Evolutionary conservation across 2,329 filamentous ascomycete genomes (phyloP).

Genomic region (Cordyceps farinosa): DNA sequence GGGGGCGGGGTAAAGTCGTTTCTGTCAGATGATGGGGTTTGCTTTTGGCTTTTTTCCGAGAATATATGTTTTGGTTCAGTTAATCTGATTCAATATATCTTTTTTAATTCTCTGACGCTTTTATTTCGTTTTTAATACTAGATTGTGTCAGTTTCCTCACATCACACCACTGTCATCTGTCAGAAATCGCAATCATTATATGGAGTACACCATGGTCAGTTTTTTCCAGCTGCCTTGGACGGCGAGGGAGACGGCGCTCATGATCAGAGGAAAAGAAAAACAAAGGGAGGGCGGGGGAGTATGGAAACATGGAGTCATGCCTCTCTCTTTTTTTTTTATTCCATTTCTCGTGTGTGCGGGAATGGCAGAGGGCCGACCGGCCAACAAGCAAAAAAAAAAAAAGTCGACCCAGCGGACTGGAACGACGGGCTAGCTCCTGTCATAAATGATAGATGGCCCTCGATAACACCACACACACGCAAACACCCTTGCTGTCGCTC

Average conservation of each 20-base stretch:
- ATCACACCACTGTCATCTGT: not conserved
- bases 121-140: too few relatives aligned
- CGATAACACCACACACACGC: not conserved
- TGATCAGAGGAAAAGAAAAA: not conserved
- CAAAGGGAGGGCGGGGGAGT: not conserved
- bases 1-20: too few relatives aligned
- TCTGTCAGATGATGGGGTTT: too few relatives aligned
- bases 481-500: not conserved
- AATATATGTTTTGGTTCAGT: too few relatives aligned
- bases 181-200: not conserved
- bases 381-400: too few relatives aligned
- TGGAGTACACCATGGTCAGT: too few relatives aligned
- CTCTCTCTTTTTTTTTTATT: not conserved
- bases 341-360: not conserved
- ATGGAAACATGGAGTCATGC: not conserved
- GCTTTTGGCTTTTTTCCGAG: too few relatives aligned
- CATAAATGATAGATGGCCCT: constrained; percentile 4
- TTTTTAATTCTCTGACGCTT: too few relatives aligned
- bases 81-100: too few relatives aligned
- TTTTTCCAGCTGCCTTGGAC: not conserved
- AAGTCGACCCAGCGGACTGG: not conserved
- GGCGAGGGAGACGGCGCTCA: not conserved
- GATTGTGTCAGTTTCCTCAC: too few relatives aligned
- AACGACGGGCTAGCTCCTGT: not conserved
- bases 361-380: not conserved